phyloP scores from a whole-genome alignment of 768 basidiomycete genomes.

The Agrocybe chaxingu region DNA sequence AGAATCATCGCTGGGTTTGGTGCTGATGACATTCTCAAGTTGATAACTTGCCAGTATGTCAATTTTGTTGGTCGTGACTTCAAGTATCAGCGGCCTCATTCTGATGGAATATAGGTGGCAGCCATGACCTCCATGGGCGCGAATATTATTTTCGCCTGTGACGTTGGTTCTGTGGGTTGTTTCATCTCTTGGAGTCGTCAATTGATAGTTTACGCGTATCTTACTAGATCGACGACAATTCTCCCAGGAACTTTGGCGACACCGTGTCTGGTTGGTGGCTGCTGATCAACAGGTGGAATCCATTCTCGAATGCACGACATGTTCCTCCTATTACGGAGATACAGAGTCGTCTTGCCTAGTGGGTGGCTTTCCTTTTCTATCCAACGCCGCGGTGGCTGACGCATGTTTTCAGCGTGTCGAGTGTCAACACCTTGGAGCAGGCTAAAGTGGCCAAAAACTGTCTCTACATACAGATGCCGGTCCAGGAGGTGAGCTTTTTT shows the following conservation, averaged over 20 bases:
- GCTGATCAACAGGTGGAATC: constrained; percentile 89
- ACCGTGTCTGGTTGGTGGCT: constrained; percentile 97
- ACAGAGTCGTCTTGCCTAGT: constrained; percentile 94
- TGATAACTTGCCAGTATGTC: constrained; percentile 81
- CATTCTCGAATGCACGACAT: constrained; percentile 72
- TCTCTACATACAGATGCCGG: constrained; percentile 92
- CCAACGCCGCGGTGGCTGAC: constrained; percentile 4
- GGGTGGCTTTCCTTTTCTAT: constrained; percentile 28
- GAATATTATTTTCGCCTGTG: constrained; percentile 85
- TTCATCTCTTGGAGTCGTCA: background rate
- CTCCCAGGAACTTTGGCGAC: constrained; percentile 92
- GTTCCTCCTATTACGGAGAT: constrained; percentile 92
- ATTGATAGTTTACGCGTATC: background rate
- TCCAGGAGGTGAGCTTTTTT: constrained; percentile 66
- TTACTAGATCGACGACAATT: constrained; percentile 85
- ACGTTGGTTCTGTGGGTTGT: constrained; percentile 79
- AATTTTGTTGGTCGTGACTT: background rate
- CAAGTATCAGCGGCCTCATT: background rate
- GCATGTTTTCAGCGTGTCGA: constrained; percentile 69
- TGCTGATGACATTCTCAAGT: constrained; percentile 39
- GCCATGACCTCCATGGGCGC: constrained; percentile 93
- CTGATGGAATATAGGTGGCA: constrained; percentile 56
- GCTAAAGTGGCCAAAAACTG: constrained; percentile 90
- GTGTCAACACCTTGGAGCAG: constrained; percentile 91
- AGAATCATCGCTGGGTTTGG: background rate